Evolutionary conservation across 2,329 filamentous ascomycete genomes (phyloP).

Genomic region (Trichophyton mentagrophytes): DNA sequence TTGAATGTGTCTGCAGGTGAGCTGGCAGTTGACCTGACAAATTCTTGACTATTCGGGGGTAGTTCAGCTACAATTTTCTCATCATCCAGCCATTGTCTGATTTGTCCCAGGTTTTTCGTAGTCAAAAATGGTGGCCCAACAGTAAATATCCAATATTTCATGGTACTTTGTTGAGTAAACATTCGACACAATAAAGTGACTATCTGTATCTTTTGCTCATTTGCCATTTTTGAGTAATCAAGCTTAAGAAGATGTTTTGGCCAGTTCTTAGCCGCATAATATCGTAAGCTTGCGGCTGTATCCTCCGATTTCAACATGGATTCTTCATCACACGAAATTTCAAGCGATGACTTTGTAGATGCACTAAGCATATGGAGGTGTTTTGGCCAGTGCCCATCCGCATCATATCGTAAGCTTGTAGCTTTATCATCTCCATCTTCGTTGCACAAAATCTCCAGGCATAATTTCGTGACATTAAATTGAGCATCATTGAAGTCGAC

Average conservation of each 20-base stretch:
- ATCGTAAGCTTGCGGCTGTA: background rate
- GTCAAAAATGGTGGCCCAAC: background rate
- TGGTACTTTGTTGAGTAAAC: background rate
- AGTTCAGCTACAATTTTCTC: background rate
- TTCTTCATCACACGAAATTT: background rate
- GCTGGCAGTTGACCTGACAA: background rate
- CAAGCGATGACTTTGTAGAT: background rate
- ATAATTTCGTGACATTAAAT: constrained; percentile 9
- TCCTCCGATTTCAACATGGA: background rate
- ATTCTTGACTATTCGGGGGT: background rate
- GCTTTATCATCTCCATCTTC: background rate
- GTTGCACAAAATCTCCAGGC: background rate
- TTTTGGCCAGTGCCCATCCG: background rate
- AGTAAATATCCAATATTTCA: constrained; percentile 1
- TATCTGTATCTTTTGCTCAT: background rate
- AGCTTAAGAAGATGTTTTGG: background rate
- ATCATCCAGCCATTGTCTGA: background rate
- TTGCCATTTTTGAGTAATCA: background rate
- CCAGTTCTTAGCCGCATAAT: background rate
- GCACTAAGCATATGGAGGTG: background rate
- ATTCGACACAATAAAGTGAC: constrained; percentile 2
- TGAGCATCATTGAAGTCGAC: constrained; percentile 15
- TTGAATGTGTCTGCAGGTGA: constrained; percentile 3
- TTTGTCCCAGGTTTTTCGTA: background rate
- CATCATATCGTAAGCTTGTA: background rate